A percentile compares a stretch with the other conserved stretches of the same genome.
phyloP scores from a whole-genome alignment of 2,329 filamentous ascomycete species.

The Rhinocladiella similis region DNA sequence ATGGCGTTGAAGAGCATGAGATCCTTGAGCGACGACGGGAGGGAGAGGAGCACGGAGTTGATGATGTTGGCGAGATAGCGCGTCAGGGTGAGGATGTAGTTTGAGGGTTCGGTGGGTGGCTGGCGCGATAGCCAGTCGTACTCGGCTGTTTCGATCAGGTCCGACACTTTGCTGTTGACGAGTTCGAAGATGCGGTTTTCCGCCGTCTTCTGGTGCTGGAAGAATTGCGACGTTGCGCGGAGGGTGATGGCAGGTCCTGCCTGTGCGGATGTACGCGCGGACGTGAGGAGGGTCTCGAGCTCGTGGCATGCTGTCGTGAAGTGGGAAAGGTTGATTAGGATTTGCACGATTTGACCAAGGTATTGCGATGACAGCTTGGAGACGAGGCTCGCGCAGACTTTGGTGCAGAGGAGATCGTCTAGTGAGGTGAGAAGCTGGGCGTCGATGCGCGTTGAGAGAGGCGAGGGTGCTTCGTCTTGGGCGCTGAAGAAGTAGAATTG shows the following conservation, averaged over 20 bases:
- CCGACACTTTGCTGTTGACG: slow-evolving; percentile 97
- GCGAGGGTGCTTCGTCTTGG: slow-evolving; percentile 87
- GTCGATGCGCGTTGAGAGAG: slow-evolving; percentile 70
- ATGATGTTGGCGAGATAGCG: slow-evolving; percentile 94
- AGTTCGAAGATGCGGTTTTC: slow-evolving; percentile 98
- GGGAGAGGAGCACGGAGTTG: slow-evolving; percentile 85
- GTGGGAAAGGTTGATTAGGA: slow-evolving; percentile 94
- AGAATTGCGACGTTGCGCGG: slow-evolving; percentile 78
- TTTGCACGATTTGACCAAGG: slow-evolving; percentile 95
- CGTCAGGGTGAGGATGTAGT: slow-evolving; percentile 94
- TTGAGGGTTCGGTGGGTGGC: slow-evolving; percentile 72
- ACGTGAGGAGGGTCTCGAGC: slow-evolving; percentile 80
- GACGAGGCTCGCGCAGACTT: slow-evolving; percentile 87
- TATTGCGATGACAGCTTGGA: slow-evolving; percentile 90
- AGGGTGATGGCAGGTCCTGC: slow-evolving; percentile 57
- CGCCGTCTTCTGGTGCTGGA: slow-evolving; percentile 87
- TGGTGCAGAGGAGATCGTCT: slow-evolving; percentile 90
- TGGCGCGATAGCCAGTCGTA: slow-evolving; percentile 79
- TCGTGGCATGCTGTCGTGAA: slow-evolving; percentile 93
- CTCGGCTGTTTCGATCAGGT: slow-evolving; percentile 93
- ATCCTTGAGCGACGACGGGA: slow-evolving; percentile 96
- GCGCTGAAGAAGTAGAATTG: slow-evolving; percentile 98
- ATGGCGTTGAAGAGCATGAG: slow-evolving; percentile 97
- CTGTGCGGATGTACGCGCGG: slow-evolving; percentile 71
- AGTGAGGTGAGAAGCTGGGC: slow-evolving; percentile 83